A percentile compares a stretch with the other conserved stretches of the same genome.
phyloP scores from a whole-genome alignment of 768 basidiomycete species.

The Royoungia palumana region DNA sequence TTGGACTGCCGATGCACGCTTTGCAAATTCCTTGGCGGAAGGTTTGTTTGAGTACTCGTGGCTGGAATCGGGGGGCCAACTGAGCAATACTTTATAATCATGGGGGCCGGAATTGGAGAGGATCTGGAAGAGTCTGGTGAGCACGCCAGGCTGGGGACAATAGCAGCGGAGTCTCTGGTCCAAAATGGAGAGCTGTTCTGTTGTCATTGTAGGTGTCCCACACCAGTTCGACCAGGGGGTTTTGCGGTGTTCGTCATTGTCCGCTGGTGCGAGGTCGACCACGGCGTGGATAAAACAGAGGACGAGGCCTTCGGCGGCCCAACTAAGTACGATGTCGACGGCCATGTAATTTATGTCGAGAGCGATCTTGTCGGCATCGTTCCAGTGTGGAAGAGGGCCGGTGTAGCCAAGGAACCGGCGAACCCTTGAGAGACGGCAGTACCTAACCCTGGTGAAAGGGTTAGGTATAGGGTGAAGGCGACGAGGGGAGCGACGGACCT shows the following conservation, averaged over 20 bases:
- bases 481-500: constrained; percentile 40
- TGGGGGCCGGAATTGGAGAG: constrained; percentile 50
- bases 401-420: constrained; percentile 69
- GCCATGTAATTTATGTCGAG: constrained; percentile 77
- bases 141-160: constrained; percentile 48
- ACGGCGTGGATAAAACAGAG: constrained; percentile 87
- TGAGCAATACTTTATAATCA: constrained; percentile 57
- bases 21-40: constrained; percentile 46
- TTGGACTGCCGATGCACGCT: constrained; percentile 66
- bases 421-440: constrained; percentile 70
- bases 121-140: constrained; percentile 76
- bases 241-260: constrained; percentile 74
- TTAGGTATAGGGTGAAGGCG: constrained; percentile 17
- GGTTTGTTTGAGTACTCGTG: constrained; percentile 39
- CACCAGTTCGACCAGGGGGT: constrained; percentile 88
- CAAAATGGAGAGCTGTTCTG: constrained; percentile 56
- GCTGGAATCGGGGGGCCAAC: constrained; percentile 69
- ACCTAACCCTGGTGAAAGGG: constrained; percentile 59
- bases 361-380: constrained; percentile 64
- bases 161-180: constrained; percentile 55
- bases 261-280: constrained; percentile 61
- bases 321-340: constrained; percentile 87
- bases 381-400: constrained; percentile 53
- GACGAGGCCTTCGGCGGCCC: constrained; percentile 82
- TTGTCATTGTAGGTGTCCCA: constrained; percentile 63